These are phyloP conservation scores for Alternaria metachromatica DNA, from an alignment of 2,329 filamentous ascomycete genomes.

Conservation along the genomic window DNA sequence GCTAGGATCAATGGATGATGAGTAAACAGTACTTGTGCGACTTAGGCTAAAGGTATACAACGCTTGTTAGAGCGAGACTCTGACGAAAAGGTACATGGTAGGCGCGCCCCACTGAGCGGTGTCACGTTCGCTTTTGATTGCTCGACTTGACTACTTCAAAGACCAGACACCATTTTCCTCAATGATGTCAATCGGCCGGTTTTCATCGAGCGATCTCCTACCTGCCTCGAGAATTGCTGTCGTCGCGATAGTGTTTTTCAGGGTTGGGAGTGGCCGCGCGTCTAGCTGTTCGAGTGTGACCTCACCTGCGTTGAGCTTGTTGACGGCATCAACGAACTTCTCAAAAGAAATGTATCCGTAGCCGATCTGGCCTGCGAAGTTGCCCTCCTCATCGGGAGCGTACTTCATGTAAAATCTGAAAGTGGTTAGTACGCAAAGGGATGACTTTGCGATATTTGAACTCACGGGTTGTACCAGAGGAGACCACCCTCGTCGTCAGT, in stretches of 20 bases:
- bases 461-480: slow-evolving; percentile 84
- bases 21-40: background rate
- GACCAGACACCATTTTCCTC: slow-evolving; percentile 71
- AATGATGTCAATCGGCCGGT: slow-evolving; percentile 76
- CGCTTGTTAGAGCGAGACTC: background rate
- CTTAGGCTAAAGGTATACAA: background rate
- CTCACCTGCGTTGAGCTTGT: slow-evolving; percentile 75
- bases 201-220: slow-evolving; percentile 82
- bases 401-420: slow-evolving; percentile 87
- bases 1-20: background rate
- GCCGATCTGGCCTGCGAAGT: slow-evolving; percentile 88
- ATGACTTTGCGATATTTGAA: slow-evolving; percentile 11
- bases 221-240: slow-evolving; percentile 92
- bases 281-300: slow-evolving; percentile 79
- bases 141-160: slow-evolving; percentile 57
- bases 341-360: slow-evolving; percentile 96
- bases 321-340: slow-evolving; percentile 91
- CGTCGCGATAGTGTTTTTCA: slow-evolving; percentile 88
- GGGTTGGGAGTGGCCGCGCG: slow-evolving; percentile 78
- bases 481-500: slow-evolving; percentile 78
- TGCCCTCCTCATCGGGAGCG: slow-evolving; percentile 90
- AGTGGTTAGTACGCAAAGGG: slow-evolving; percentile 10
- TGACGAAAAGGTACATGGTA: background rate
- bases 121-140: background rate
- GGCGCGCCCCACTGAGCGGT: background rate